A percentile compares a stretch with the other conserved stretches of the same genome.
Evolutionary conservation across 495 filamentous ascomycete species (phyloP).

Genomic region (Rhizodiscina lignyota): DNA sequence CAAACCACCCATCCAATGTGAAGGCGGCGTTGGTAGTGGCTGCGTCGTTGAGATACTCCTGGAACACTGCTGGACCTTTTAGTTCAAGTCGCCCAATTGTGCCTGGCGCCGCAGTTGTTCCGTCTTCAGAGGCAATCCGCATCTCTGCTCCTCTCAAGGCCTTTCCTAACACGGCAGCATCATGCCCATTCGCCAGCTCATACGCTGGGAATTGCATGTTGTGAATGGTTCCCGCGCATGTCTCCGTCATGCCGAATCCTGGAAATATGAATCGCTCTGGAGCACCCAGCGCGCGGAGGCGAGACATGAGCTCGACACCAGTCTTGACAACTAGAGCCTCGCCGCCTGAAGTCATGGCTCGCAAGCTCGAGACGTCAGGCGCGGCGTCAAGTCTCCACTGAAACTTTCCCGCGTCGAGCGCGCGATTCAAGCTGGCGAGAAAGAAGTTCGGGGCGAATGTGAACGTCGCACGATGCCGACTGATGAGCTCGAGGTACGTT

Average conservation of each 20-base stretch:
- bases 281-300: too few relatives aligned
- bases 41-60: slow-evolving; percentile 3
- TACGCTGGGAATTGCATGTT: slow-evolving; percentile 12
- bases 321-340: neutral
- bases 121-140: neutral
- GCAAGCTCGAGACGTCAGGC: too few relatives aligned
- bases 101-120: neutral
- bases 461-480: slow-evolving; percentile 24
- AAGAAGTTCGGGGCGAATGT: slow-evolving; percentile 44
- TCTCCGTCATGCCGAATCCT: slow-evolving; percentile 41
- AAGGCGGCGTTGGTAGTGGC: slow-evolving; percentile 6
- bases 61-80: slow-evolving; percentile 4
- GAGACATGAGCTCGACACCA: slow-evolving; percentile 18
- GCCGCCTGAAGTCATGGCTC: too few relatives aligned
- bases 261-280: slow-evolving; percentile 31
- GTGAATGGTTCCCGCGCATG: slow-evolving; percentile 31
- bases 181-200: too few relatives aligned
- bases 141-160: too few relatives aligned
- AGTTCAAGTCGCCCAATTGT: slow-evolving; percentile 2
- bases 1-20: slow-evolving; percentile 7
- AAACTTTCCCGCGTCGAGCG: too few relatives aligned
- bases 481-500: slow-evolving; percentile 25
- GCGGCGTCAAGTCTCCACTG: too few relatives aligned
- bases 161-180: too few relatives aligned
- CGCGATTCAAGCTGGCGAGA: slow-evolving; percentile 21